Base-by-base conservation (phyloP, 2,329 filamentous ascomycete species). In the Aspergillus quadrilineatus region DNA sequence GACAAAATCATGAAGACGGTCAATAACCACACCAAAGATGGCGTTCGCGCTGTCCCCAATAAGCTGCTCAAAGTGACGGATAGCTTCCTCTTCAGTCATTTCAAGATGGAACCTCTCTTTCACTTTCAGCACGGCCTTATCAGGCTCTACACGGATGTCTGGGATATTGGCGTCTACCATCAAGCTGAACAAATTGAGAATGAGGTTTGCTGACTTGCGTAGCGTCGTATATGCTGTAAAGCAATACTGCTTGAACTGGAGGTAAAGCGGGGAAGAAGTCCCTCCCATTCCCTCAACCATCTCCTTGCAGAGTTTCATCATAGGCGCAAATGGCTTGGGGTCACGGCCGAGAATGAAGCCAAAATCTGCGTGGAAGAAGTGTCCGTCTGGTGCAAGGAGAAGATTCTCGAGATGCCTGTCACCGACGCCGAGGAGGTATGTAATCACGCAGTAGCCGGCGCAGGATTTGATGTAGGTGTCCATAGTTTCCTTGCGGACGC, bases 271-370 rank as follows among this genome's bases (percentile, higher is more conserved):
- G 3, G 89, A 91, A 34, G 83, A 82, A 6, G 87, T 82, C 10
- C 94, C 94, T 41, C 95, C 95, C 91, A 99, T 97, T 60, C 92
- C 94, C 68, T 99, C 94, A 3, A 97, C 90, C 94, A 99, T 99
- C 70, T 99, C 93, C 65, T 92, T 93, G 69, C 89, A 93, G 7
- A 99, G 85, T 74, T 99, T 99, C 88, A 99, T 96, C 51, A 93
- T 86, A 0, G 94, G 94, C 0, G 94, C 93, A 69, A 99, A 97
- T 0, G 94, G 94, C 70, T 99, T 99, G 0, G 94, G 94, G 65
- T 99, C 94, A 41, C 94, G 89, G 15, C 94, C 94, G 1, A 99
- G 87, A 60, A 99, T 99, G 75, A 96, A 99, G 42, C 95, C 94
- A 67, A 99, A 99, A 73, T 99, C 94, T 30, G 93, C 92, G 72